Conservation (phyloP, 192 early-diverging fungal genomes). For the Linnemannia zychae region DNA sequence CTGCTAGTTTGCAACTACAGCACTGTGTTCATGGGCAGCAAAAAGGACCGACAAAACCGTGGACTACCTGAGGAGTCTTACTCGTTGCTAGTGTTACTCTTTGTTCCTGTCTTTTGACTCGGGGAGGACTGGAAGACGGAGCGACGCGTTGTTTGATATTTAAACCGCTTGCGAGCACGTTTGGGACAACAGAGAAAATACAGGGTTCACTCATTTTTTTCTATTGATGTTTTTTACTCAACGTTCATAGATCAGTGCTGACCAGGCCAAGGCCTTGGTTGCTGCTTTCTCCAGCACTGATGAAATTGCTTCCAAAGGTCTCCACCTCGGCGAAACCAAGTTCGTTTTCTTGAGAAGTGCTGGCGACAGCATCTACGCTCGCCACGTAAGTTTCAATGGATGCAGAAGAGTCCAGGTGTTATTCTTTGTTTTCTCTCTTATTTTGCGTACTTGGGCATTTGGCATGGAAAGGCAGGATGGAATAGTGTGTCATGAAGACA, state of each 20-base stretch:
- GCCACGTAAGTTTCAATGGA: constrained; percentile 66
- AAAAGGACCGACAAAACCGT: not conserved
- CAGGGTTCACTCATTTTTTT: not conserved
- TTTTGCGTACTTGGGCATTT: too few relatives aligned
- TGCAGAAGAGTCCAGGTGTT: not conserved
- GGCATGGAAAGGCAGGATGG: not conserved
- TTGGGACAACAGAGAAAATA: not conserved
- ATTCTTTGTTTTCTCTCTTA: not conserved
- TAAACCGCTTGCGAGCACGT: too few relatives aligned
- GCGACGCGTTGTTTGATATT: not conserved
- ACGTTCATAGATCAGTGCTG: constrained; percentile 59
- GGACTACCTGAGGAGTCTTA: not conserved
- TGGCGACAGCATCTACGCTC: constrained; percentile 81
- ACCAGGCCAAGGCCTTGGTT: constrained; percentile 71
- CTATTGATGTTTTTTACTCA: not conserved
- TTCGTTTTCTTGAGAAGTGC: constrained; percentile 76
- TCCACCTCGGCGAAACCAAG: constrained; percentile 77
- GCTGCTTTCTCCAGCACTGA: constrained; percentile 73
- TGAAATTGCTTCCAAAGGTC: constrained; percentile 72
- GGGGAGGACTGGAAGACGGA: not conserved
- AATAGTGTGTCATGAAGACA: not conserved
- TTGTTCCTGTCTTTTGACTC: not conserved
- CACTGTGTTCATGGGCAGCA: not conserved
- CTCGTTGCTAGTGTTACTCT: not conserved
- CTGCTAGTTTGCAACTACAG: not conserved